phyloP scores from a whole-genome alignment of 2,329 filamentous ascomycete genomes.

The Penicillium sp. region DNA sequence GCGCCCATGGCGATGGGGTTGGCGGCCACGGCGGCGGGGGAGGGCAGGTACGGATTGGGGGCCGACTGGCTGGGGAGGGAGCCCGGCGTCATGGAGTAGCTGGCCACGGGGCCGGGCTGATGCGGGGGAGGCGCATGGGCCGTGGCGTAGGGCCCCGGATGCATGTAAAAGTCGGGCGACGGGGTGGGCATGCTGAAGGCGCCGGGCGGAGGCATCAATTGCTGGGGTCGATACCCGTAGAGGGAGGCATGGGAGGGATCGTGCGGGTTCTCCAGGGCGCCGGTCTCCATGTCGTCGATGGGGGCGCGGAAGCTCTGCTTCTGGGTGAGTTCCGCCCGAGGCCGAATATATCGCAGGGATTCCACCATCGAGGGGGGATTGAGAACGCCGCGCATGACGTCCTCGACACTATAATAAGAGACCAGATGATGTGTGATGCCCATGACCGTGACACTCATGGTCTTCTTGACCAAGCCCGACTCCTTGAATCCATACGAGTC shows the following conservation, averaged over 20 bases:
- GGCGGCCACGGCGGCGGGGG: constrained; percentile 21
- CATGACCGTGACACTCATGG: constrained; percentile 70
- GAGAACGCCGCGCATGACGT: constrained; percentile 61
- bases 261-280: constrained; percentile 33
- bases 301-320: constrained; percentile 63
- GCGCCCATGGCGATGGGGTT: constrained; percentile 15
- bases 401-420: constrained; percentile 78
- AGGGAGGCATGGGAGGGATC: constrained; percentile 34
- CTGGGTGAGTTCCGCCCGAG: constrained; percentile 53
- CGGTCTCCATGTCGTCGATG: constrained; percentile 54
- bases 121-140: constrained; percentile 28
- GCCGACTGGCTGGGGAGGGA: constrained; percentile 29
- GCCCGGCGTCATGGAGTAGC: constrained; percentile 29
- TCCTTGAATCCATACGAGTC: constrained; percentile 85
- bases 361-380: constrained; percentile 53
- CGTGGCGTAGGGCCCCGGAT: constrained; percentile 27
- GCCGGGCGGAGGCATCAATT: constrained; percentile 29
- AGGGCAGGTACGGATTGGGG: constrained; percentile 35
- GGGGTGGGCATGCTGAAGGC: constrained; percentile 31
- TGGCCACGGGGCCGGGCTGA: constrained; percentile 28
- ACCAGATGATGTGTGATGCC: constrained; percentile 78
- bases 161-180: constrained; percentile 35
- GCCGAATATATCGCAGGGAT: constrained; percentile 46
- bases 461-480: constrained; percentile 83
- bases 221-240: constrained; percentile 38